A percentile compares a stretch with the other conserved stretches of the same genome.
These are phyloP conservation scores for Scutellaria baicalensis DNA, from an alignment of 257 asterid genomes.

Conservation along the genomic window DNA sequence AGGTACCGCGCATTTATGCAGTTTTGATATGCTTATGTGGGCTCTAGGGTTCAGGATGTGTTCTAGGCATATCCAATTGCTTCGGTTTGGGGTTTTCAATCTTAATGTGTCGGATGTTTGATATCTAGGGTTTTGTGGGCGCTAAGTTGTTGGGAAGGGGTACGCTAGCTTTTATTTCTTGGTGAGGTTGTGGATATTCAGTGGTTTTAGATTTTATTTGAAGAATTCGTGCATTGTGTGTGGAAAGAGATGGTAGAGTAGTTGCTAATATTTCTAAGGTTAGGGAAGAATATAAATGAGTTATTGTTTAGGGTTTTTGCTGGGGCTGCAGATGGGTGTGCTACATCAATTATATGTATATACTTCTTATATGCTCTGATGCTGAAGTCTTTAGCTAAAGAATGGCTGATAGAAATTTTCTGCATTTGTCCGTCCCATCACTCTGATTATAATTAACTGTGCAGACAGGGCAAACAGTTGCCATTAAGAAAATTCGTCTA, in stretches of 20 bases:
- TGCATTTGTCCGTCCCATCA: not conserved
- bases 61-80: not conserved
- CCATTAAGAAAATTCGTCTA: conserved; percentile 89
- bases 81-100: not conserved
- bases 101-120: not conserved
- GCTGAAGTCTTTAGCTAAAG: not conserved
- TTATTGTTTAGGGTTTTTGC: not conserved
- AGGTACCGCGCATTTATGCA: conserved; percentile 32
- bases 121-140: conserved; percentile 9
- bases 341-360: not conserved
- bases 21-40: not conserved
- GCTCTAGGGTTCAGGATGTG: conserved; percentile 11
- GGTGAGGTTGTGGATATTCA: not conserved
- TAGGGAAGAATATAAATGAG: not conserved
- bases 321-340: not conserved
- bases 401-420: not conserved
- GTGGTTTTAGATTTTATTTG: no score
- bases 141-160: not conserved
- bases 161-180: not conserved
- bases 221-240: not conserved
- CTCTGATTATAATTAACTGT: conserved; percentile 6
- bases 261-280: not conserved
- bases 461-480: conserved; percentile 92
- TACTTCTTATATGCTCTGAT: not conserved
- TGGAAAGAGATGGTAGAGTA: not conserved